Percentiles rank a stretch among this genome's conserved stretches.
Evolutionary conservation across 148 eudicot species (phyloP).

Genomic region (Nyssa sinensis): DNA sequence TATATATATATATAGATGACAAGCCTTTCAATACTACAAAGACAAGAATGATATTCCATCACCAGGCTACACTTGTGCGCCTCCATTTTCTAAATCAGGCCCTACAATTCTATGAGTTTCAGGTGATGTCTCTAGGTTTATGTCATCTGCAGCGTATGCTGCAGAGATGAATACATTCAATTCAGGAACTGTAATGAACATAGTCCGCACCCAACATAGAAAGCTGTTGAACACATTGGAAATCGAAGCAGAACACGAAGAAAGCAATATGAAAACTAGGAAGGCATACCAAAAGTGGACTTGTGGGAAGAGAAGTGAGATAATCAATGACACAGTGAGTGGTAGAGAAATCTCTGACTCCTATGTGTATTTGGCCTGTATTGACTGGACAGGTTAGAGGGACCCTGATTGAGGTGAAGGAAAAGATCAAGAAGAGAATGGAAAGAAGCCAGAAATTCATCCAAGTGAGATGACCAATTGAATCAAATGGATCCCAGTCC

Average conservation of each 20-base stretch:
- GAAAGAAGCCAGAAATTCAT: background rate
- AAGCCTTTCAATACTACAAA: no score
- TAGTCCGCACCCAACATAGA: background rate
- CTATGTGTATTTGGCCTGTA: background rate
- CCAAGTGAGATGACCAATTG: background rate
- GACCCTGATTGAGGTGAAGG: background rate
- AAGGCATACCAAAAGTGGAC: background rate
- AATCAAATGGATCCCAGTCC: slow-evolving; percentile 8
- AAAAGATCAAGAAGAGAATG: background rate
- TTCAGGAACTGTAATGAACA: background rate
- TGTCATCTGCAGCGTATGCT: background rate
- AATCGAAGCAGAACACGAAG: background rate
- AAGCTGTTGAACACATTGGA: background rate
- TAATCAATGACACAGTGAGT: background rate
- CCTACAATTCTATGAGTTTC: no score
- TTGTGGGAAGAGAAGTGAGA: background rate
- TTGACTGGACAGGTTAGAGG: background rate
- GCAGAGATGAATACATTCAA: background rate
- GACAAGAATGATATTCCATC: no score
- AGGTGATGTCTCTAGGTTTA: background rate
- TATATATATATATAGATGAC: no score
- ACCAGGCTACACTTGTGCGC: no score
- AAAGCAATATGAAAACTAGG: no score
- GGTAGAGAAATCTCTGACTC: background rate
- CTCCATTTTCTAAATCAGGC: no score